Percentiles rank a stretch among this genome's conserved stretches.
These are phyloP conservation scores for Eruca vesicaria DNA, from an alignment of 441 rosid genomes.

Conservation along the genomic window DNA sequence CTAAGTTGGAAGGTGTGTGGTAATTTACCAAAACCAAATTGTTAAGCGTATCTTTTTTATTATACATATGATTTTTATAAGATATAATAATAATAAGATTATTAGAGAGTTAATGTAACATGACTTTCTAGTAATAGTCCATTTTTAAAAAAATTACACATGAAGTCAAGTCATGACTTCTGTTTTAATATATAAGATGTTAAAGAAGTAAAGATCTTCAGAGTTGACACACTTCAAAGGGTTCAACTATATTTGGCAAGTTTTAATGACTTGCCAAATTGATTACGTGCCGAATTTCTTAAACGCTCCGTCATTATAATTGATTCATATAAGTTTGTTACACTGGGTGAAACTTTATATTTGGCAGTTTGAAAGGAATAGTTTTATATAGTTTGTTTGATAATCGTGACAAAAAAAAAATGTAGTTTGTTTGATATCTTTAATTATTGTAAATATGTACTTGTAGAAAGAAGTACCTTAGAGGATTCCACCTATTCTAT, in stretches of 20 bases:
- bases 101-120: no score
- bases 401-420: no score
- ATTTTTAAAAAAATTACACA: no score
- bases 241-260: conserved; percentile 14
- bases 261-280: background rate
- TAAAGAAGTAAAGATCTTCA: background rate
- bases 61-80: no score
- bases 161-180: no score
- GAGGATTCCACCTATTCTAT: background rate
- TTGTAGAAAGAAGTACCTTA: background rate
- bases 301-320: background rate
- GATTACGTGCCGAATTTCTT: background rate
- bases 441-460: background rate
- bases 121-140: no score
- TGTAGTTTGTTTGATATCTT: background rate
- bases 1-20: no score
- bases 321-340: background rate
- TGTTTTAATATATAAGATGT: no score
- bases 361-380: background rate
- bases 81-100: no score
- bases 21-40: no score
- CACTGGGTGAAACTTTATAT: background rate
- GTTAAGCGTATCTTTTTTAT: no score
- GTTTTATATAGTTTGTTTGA: background rate
- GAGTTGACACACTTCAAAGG: background rate